phyloP scores from a whole-genome alignment of 2,329 filamentous ascomycete species.

The Cladosporium cucumerinum region DNA sequence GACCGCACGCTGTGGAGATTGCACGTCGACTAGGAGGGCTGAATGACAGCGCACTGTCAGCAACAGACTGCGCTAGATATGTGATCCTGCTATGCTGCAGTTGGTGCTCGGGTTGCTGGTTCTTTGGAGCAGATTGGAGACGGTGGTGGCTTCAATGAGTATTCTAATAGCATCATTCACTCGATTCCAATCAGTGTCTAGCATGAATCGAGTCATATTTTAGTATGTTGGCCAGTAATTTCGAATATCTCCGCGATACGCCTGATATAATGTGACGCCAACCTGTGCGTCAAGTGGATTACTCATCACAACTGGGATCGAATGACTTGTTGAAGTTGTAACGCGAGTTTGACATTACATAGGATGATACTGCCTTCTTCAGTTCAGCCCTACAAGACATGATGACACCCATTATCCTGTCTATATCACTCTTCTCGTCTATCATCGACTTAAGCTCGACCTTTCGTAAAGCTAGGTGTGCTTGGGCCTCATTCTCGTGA shows the following conservation, averaged over 20 bases:
- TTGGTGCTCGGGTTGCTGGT: background rate
- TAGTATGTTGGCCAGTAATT: background rate
- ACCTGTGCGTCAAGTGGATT: background rate
- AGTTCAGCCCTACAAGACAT: background rate
- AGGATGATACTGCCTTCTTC: background rate
- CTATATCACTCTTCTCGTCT: background rate
- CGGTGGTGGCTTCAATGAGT: background rate
- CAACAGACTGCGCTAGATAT: background rate
- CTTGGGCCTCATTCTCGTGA: background rate
- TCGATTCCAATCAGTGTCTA: background rate
- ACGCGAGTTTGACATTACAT: background rate
- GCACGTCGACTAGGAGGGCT: background rate
- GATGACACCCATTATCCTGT: background rate
- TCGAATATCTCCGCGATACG: background rate
- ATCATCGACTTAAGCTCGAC: background rate
- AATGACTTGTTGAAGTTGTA: background rate
- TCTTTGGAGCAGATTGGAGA: background rate
- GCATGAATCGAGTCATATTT: background rate
- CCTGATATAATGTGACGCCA: background rate
- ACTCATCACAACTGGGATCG: background rate
- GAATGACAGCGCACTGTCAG: background rate
- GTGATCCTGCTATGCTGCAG: background rate
- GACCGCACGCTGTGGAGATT: conserved; percentile 6
- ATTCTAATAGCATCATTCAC: background rate
- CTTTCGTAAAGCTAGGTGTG: background rate